Evolutionary conservation across 169 alveolate species (phyloP), one percentile per base, ranked within the genome.

Genomic region (Plasmodium yoelii): DNA sequence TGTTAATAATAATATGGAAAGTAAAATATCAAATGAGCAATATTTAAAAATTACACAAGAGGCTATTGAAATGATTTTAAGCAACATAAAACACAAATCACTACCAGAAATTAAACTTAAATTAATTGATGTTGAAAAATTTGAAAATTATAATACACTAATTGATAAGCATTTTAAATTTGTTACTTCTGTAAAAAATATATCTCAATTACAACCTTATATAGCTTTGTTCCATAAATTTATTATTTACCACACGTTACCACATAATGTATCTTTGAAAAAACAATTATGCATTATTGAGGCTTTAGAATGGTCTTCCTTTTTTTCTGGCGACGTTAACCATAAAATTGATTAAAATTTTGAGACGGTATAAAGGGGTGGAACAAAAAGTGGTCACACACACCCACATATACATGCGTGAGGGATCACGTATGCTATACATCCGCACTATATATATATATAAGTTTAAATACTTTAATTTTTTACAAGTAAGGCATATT

Each of bases 1-100:
- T 8, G 49, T 18, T 67, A 56, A 39, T 75, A 46, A 44, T 42
- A 49, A 19, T 47, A 15, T 63, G n/a, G 90, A 80, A 28, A 60
- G 65, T n/a, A 67, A 67, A 80, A 80, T 80, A 80, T 80, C 82
- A 15, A 80, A 80, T 60, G 90, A 80, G 28, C 68, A 80, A 59
- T 80, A 65, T 80, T 67, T 80, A 67, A 80, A 80, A 67, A 80
- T 67, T 53, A 65, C 82, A 34, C 80, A 65, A 47, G 90, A 80
- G 67, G 90, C 82, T 60, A 80, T 80, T 69, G 90, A 64, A 80
- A 80, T 80, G 90, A 80, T 80, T 65, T 68, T 80, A 65, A 80
- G 69, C 49, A 80, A 80, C 51, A 65, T 80, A 65, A 80, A 80
- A 10, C 73, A 80, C 28, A 80, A 80, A 47, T 80, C 90, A 51